Conservation (phyloP, 1,284 basidiomycete genomes). For the Apiotrichum laibachii region DNA sequence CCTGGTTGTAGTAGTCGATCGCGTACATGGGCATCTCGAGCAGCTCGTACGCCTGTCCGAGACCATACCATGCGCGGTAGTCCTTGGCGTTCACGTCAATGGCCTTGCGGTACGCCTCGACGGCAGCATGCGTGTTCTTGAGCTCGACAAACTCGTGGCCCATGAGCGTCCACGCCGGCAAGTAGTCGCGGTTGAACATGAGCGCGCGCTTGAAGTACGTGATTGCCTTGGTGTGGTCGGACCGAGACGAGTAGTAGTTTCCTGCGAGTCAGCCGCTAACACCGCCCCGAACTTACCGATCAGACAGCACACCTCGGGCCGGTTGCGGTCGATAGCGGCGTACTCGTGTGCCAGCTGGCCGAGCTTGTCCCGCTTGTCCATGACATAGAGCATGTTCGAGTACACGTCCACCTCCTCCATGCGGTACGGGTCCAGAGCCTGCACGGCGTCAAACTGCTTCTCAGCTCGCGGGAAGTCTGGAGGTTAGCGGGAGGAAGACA, state of each 20-base stretch:
- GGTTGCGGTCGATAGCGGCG: conserved; percentile 77
- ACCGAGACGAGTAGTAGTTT: conserved; percentile 90
- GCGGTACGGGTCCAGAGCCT: conserved; percentile 76
- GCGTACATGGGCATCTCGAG: conserved; percentile 96
- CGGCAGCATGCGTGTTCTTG: conserved; percentile 98
- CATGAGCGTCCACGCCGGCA: conserved; percentile 98
- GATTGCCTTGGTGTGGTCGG: conserved; percentile 93
- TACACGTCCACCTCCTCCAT: conserved; percentile 95
- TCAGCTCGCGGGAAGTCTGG: conserved; percentile 83
- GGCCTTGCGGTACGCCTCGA: conserved; percentile 93
- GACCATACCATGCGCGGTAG: conserved; percentile 96
- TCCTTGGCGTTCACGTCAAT: conserved; percentile 95
- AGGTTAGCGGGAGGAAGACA: conserved; percentile 1
- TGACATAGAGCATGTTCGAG: conserved; percentile 95
- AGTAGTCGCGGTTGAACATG: conserved; percentile 87
- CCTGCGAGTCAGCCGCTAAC: conserved; percentile 55
- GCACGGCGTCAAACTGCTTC: conserved; percentile 75
- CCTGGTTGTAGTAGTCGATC: conserved; percentile 93
- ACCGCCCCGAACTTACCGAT: conserved; percentile 64
- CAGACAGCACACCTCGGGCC: conserved; percentile 91
- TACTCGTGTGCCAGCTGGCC: conserved; percentile 91
- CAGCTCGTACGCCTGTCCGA: conserved; percentile 96
- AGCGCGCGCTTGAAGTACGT: conserved; percentile 93
- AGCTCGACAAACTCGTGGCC: conserved; percentile 98
- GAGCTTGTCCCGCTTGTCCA: conserved; percentile 80